Evolutionary conservation across 331 rosid genomes (phyloP).

Genomic region (Rhamnella rubrinervis): DNA sequence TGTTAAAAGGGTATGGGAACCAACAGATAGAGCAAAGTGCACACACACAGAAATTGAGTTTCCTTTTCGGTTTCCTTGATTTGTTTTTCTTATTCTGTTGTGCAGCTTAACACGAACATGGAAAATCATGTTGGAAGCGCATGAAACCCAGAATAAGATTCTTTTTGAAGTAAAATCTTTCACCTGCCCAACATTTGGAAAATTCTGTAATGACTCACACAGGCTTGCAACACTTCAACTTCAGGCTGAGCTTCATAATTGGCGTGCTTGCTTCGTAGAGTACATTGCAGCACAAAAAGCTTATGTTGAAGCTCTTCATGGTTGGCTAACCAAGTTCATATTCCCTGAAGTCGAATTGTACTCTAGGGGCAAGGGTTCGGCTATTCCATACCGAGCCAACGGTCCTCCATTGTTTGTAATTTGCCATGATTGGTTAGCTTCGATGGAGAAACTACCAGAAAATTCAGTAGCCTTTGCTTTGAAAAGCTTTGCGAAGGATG

Average conservation of each 20-base stretch:
- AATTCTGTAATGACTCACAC: slow-evolving; percentile 76
- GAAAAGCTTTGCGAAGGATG: slow-evolving; percentile 62
- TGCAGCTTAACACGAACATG: slow-evolving; percentile 83
- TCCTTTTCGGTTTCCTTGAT: slow-evolving; percentile 25
- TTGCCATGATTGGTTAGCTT: slow-evolving; percentile 71
- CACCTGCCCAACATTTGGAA: slow-evolving; percentile 54
- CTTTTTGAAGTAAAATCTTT: slow-evolving; percentile 71
- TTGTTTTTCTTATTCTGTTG: slow-evolving; percentile 36
- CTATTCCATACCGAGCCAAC: slow-evolving; percentile 43
- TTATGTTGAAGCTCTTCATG: slow-evolving; percentile 77
- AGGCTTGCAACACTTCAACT: slow-evolving; percentile 74
- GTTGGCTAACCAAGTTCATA: slow-evolving; percentile 82
- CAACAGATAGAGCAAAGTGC: slow-evolving; percentile 13
- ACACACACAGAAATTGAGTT: not conserved
- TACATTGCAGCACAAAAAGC: slow-evolving; percentile 76
- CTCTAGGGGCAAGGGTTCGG: slow-evolving; percentile 51
- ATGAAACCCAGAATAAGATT: slow-evolving; percentile 86
- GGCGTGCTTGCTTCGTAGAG: slow-evolving; percentile 64
- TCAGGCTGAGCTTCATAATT: slow-evolving; percentile 71
- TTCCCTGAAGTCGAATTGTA: slow-evolving; percentile 74
- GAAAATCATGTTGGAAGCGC: slow-evolving; percentile 80
- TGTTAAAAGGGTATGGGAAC: slow-evolving; percentile 75
- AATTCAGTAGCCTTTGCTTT: slow-evolving; percentile 56
- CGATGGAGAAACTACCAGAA: slow-evolving; percentile 65
- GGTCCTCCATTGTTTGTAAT: slow-evolving; percentile 81